Base-by-base conservation (phyloP, 257 asterid genomes). In the Solanum chiquidenum region DNA sequence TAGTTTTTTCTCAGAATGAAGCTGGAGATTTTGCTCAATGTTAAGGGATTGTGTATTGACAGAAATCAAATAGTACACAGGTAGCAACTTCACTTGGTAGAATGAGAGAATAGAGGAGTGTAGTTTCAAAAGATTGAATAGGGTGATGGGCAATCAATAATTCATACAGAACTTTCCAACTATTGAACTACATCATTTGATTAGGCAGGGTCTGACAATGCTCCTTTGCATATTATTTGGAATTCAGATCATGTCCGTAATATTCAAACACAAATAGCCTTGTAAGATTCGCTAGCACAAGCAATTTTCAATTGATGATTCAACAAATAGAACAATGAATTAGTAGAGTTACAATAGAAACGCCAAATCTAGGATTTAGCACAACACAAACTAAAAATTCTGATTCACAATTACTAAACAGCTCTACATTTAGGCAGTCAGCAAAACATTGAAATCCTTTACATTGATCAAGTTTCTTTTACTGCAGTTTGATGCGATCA, bases 401-500 rank as follows among this genome's bases (percentile, higher is more conserved):
- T 62, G 31, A 82, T 74, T 18, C 31, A 66, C 88, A 77, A 71
- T 27, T 44, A n/a, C 83, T 66, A 33, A 35, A 34, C 34, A 18
- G 33, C 87, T 44, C 86, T 49, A 52, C 25, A 82, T 83, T 83
- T 66, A 86, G 86, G 86, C 10, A 9, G 71, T 58, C 83, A 77
- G 66, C 77, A 37, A 89, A 46, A 62, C 31, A 18, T 55, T 55
- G 64, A 8, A 21, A 27, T 38, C 85, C 86, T 91, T 86, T 86
- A 64, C 92, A 86, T 27, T 1, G 62, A 14, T 20, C 13, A 12
- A 79, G 84, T 34, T 89, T 88, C 86, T 80, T 33, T 91, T 90
- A 93, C 88, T 73, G 87, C 90, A 88, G 69, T 52, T 88, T 89
- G 92, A 95, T 83, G 87, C 94, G 87, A 90, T 97, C 99, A 7